Conservation (phyloP, 768 basidiomycete genomes). For the Chalciporus pseudorubinellus region DNA sequence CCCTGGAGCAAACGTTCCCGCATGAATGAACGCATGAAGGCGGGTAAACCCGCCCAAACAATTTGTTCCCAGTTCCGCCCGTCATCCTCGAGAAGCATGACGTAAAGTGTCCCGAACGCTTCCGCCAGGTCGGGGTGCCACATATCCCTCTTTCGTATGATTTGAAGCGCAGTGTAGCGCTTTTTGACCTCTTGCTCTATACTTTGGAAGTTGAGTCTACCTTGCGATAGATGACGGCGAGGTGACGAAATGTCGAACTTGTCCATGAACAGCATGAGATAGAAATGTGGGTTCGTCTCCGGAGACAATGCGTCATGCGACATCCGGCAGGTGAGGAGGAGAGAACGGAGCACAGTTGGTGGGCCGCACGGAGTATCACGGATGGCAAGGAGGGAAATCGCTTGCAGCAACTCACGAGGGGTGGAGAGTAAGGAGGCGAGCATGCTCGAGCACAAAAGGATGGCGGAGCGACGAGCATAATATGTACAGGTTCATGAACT, state of each 20-base stretch:
- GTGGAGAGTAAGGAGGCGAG: constrained; percentile 29
- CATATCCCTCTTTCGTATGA: constrained; percentile 40
- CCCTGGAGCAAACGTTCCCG: constrained; percentile 39
- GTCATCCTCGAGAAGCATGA: constrained; percentile 59
- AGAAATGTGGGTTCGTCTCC: constrained; percentile 31
- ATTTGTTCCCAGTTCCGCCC: constrained; percentile 49
- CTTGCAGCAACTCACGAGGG: constrained; percentile 36
- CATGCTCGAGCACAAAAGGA: constrained; percentile 29
- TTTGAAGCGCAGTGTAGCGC: constrained; percentile 44
- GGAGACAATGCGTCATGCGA: constrained; percentile 26
- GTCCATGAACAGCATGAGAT: constrained; percentile 41
- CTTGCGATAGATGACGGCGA: constrained; percentile 35
- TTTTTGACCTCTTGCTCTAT: constrained; percentile 45
- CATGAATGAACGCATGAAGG: constrained; percentile 41
- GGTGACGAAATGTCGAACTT: constrained; percentile 50
- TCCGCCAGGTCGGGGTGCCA: constrained; percentile 39
- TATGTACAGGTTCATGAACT: constrained; percentile 25
- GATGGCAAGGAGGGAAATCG: constrained; percentile 34
- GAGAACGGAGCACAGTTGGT: constrained; percentile 31
- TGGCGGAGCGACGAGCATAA: constrained; percentile 17
- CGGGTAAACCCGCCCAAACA: constrained; percentile 40
- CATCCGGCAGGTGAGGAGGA: constrained; percentile 35
- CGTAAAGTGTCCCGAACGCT: constrained; percentile 51
- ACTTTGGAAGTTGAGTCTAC: constrained; percentile 26
- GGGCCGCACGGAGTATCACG: constrained; percentile 31